Evolutionary conservation across 2,329 filamentous ascomycete genomes (phyloP).

Genomic region (Fusarium sp.): DNA sequence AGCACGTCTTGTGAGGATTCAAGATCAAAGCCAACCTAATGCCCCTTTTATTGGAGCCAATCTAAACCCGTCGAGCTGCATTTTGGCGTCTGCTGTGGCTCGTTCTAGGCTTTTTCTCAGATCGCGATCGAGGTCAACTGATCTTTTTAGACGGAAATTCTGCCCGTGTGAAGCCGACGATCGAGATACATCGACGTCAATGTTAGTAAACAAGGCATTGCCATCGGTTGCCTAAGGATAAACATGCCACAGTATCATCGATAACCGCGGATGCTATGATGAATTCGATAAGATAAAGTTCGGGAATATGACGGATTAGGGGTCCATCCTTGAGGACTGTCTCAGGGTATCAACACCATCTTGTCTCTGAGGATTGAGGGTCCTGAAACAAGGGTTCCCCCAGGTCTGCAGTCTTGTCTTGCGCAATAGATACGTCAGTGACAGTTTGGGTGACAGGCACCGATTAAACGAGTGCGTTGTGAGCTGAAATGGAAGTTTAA

Average conservation of each 20-base stretch:
- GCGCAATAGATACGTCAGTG: not conserved
- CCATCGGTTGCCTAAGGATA: conserved; percentile 4
- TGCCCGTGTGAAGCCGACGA: conserved; percentile 27
- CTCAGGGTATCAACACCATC: conserved; percentile 35
- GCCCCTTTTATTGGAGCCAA: conserved; percentile 25
- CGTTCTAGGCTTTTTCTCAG: conserved; percentile 22
- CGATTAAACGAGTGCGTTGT: not conserved
- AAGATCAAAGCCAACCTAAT: conserved; percentile 9
- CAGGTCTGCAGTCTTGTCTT: not conserved
- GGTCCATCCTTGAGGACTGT: conserved; percentile 16
- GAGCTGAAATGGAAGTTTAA: not conserved
- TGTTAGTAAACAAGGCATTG: conserved; percentile 19
- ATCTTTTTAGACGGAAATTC: conserved; percentile 7
- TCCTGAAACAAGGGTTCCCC: conserved; percentile 10
- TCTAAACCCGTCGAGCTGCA: conserved; percentile 19
- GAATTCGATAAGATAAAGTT: not conserved
- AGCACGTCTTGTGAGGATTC: conserved; percentile 13
- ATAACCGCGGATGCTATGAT: not conserved
- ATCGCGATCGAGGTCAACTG: conserved; percentile 37
- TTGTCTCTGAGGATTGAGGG: not conserved
- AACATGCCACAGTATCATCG: not conserved
- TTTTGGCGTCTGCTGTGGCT: conserved; percentile 19
- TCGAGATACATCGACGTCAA: conserved; percentile 32
- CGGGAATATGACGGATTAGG: conserved; percentile 18
- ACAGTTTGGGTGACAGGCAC: not conserved